phyloP scores from a whole-genome alignment of 495 filamentous ascomycete species.

The Wilcoxina mikolae region DNA sequence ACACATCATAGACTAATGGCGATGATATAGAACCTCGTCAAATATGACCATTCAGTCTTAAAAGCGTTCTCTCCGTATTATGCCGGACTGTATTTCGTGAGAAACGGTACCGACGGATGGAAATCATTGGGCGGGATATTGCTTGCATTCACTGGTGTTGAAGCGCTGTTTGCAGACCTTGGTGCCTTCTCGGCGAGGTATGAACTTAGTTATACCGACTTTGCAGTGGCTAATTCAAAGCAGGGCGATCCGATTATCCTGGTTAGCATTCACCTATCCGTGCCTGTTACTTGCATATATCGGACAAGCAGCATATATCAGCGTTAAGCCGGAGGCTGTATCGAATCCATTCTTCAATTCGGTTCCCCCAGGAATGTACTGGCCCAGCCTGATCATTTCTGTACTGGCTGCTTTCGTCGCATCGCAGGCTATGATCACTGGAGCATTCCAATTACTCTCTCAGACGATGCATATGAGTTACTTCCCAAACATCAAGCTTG shows the following conservation, averaged over 20 bases:
- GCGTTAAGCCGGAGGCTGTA: constrained; percentile 35
- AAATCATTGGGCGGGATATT: constrained; percentile 52
- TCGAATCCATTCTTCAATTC: constrained; percentile 58
- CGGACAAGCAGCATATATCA: constrained; percentile 61
- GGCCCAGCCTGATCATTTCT: constrained; percentile 48
- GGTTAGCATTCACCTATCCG: constrained; percentile 49
- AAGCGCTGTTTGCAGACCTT: constrained; percentile 60
- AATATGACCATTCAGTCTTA: constrained; percentile 49
- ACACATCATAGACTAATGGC: no score
- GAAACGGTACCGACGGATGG: constrained; percentile 51
- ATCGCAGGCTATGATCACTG: constrained; percentile 64
- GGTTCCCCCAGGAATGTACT: constrained; percentile 50
- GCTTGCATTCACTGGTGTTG: constrained; percentile 52
- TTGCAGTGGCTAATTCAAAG: no score
- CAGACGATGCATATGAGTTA: constrained; percentile 64
- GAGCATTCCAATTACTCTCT: constrained; percentile 52
- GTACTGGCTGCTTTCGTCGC: constrained; percentile 59
- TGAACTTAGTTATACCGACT: no score
- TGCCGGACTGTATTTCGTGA: constrained; percentile 45
- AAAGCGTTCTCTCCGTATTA: constrained; percentile 56
- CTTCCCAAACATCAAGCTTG: constrained; percentile 55
- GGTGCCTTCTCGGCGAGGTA: constrained; percentile 46
- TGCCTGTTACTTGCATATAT: constrained; percentile 58
- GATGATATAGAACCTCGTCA: constrained; percentile 46
- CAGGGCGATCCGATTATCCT: constrained; percentile 50